Conservation (phyloP, 2,329 filamentous ascomycete species). For the Elsinoe perseae region DNA sequence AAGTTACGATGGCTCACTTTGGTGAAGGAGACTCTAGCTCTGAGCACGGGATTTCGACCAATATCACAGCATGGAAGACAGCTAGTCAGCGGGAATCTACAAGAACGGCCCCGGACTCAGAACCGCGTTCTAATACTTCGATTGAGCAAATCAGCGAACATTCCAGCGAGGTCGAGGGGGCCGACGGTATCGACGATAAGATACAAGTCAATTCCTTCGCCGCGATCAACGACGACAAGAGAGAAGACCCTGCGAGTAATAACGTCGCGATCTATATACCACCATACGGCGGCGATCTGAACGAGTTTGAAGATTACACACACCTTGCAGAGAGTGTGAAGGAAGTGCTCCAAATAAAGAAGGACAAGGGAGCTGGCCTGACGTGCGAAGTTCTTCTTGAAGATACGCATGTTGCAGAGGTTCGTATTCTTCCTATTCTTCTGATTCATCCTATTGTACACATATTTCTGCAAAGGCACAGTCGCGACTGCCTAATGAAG, state of each 20-base stretch:
- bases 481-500: neutral
- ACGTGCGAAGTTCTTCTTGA: constrained; percentile 37
- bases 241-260: neutral
- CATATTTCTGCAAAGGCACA: neutral
- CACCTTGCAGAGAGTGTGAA: constrained; percentile 27
- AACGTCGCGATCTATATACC: constrained; percentile 13
- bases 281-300: constrained; percentile 14
- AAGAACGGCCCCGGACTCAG: neutral
- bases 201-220: neutral
- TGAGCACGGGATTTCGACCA: neutral
- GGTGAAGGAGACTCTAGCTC: neutral
- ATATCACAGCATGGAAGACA: neutral
- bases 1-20: neutral
- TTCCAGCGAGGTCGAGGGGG: neutral
- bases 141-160: neutral
- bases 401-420: constrained; percentile 34
- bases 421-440: constrained; percentile 28
- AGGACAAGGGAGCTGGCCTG: constrained; percentile 26
- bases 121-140: neutral
- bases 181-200: neutral
- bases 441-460: too few relatives aligned
- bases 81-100: neutral
- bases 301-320: constrained; percentile 23
- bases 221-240: neutral
- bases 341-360: constrained; percentile 34